Percentiles rank a stretch among this genome's conserved stretches.
Evolutionary conservation across 2,329 filamentous ascomycete species (phyloP).

Genomic region (Aspergillus brunneoviolaceus): DNA sequence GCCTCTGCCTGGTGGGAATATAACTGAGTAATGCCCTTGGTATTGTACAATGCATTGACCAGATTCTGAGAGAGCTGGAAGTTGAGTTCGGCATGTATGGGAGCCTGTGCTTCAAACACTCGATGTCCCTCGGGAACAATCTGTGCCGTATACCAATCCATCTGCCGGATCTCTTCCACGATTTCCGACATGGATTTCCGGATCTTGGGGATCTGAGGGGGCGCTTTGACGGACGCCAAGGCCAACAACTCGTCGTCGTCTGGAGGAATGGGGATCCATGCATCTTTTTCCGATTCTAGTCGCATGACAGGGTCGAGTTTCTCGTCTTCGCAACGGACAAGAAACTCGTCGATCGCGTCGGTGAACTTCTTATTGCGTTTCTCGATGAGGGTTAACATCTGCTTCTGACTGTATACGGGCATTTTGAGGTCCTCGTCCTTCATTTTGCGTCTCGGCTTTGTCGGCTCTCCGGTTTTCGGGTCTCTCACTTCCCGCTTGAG

Average conservation of each 20-base stretch:
- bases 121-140: constrained; percentile 91
- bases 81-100: constrained; percentile 77
- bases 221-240: constrained; percentile 50
- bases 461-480: constrained; percentile 71
- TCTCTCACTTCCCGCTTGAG: constrained; percentile 75
- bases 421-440: constrained; percentile 81
- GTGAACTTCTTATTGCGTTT: constrained; percentile 83
- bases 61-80: constrained; percentile 86
- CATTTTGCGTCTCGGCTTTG: constrained; percentile 65
- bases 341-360: constrained; percentile 71
- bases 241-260: constrained; percentile 37
- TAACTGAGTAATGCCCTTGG: constrained; percentile 77
- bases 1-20: constrained; percentile 93
- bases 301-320: constrained; percentile 65
- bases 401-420: constrained; percentile 89
- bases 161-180: constrained; percentile 74
- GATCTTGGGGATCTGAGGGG: constrained; percentile 73
- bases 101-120: constrained; percentile 80
- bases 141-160: constrained; percentile 86
- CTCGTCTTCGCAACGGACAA: constrained; percentile 68
- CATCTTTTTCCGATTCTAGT: constrained; percentile 59
- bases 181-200: constrained; percentile 81
- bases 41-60: constrained; percentile 95
- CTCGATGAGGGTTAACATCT: constrained; percentile 85
- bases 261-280: constrained; percentile 63